phyloP scores from a whole-genome alignment of 164 flowering plant genomes.

The Chloranthus sessilifolius region DNA sequence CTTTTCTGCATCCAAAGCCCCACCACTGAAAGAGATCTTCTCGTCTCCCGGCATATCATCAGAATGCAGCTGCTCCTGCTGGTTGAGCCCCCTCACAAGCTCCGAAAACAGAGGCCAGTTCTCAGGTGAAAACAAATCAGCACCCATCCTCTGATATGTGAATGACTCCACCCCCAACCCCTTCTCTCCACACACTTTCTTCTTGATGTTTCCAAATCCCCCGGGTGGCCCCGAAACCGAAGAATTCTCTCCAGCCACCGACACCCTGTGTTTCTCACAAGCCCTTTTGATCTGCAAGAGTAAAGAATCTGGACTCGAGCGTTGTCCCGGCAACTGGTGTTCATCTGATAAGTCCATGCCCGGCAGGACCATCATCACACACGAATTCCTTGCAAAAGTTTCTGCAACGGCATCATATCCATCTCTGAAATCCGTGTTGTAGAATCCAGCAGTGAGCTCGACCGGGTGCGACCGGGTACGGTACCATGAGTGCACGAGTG shows the following conservation, averaged over 20 bases:
- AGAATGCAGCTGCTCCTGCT: constrained; percentile 24
- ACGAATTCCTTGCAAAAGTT: constrained; percentile 59
- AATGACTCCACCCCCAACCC: constrained; percentile 36
- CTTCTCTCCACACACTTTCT: constrained; percentile 31
- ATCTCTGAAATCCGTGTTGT: constrained; percentile 54
- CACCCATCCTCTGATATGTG: constrained; percentile 92
- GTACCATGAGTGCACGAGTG: constrained; percentile 61
- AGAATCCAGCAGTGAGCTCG: constrained; percentile 80
- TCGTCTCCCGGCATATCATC: constrained; percentile 48
- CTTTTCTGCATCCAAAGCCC: constrained; percentile 14
- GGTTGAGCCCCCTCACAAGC: constrained; percentile 46
- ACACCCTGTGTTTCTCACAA: constrained; percentile 50
- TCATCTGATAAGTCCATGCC: constrained; percentile 76
- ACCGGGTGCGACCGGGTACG: constrained; percentile 63
- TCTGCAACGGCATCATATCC: constrained; percentile 66
- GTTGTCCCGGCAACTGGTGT: constrained; percentile 33
- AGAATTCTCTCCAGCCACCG: constrained; percentile 59
- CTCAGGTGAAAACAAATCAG: constrained; percentile 84
- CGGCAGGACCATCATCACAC: constrained; percentile 52
- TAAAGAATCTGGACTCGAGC: constrained; percentile 58
- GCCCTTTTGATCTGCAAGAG: constrained; percentile 44
- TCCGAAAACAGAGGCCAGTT: constrained; percentile 64
- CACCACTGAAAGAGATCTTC: constrained; percentile 6
- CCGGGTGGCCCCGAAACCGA: constrained; percentile 20
- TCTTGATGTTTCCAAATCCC: constrained; percentile 50